A percentile compares a stretch with the other conserved stretches of the same genome.
Evolutionary conservation across 2,329 filamentous ascomycete species (phyloP).

Genomic region (Xylariaceae sp.): DNA sequence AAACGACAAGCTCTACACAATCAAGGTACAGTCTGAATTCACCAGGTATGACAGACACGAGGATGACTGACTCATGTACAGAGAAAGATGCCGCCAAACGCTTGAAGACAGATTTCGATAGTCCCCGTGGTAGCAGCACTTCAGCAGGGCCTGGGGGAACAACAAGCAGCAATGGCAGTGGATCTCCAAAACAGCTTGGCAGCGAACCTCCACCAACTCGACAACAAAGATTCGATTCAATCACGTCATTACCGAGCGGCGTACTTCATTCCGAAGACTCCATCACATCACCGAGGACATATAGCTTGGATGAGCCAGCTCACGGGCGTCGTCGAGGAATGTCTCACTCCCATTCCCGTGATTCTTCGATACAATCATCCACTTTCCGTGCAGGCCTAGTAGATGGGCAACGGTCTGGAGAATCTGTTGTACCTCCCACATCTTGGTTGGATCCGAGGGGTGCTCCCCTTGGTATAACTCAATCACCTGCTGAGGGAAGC

Average conservation of each 20-base stretch:
- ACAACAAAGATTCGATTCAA: slow-evolving; percentile 46
- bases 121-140: slow-evolving; percentile 36
- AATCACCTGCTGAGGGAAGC: slow-evolving; percentile 26
- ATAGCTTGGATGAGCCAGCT: slow-evolving; percentile 33
- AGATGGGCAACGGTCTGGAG: slow-evolving; percentile 22
- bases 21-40: too few relatives aligned
- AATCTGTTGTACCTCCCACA: too few relatives aligned
- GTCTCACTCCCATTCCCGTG: slow-evolving; percentile 27
- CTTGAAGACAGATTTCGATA: slow-evolving; percentile 42
- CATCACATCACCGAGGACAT: slow-evolving; percentile 40
- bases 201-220: slow-evolving; percentile 46
- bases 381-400: slow-evolving; percentile 20
- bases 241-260: slow-evolving; percentile 38
- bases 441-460: slow-evolving; percentile 27
- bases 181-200: slow-evolving; percentile 44
- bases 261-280: slow-evolving; percentile 40
- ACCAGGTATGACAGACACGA: slow-evolving; percentile 11
- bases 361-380: slow-evolving; percentile 21
- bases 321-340: slow-evolving; percentile 22
- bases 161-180: slow-evolving; percentile 40
- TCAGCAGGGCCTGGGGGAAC: slow-evolving; percentile 38
- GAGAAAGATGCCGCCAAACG: slow-evolving; percentile 49
- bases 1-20: slow-evolving; percentile 60
- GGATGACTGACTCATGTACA: slow-evolving; percentile 24
- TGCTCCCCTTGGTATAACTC: slow-evolving; percentile 13